A percentile compares a stretch with the other conserved stretches of the same genome.
phyloP scores from a whole-genome alignment of 2,329 filamentous ascomycete genomes.

The Knufia petricola region DNA sequence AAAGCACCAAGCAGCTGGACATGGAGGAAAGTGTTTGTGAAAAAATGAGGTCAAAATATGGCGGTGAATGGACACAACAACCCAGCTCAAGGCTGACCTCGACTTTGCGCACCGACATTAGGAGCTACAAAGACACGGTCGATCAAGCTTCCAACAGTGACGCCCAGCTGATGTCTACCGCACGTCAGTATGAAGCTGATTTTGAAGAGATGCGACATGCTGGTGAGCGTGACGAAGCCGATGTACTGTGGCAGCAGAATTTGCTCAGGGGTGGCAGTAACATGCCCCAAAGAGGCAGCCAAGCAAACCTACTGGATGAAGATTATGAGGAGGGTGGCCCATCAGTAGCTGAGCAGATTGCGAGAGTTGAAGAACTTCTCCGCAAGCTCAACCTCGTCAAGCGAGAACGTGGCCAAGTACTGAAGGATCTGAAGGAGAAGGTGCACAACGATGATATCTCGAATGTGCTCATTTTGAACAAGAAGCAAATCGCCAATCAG shows the following conservation, averaged over 20 bases:
- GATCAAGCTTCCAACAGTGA: slow-evolving; percentile 86
- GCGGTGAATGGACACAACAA: slow-evolving; percentile 91
- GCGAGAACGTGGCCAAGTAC: slow-evolving; percentile 76
- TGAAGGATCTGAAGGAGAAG: slow-evolving; percentile 97
- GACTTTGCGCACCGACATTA: slow-evolving; percentile 76
- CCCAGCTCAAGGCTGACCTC: slow-evolving; percentile 83
- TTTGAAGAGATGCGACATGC: slow-evolving; percentile 94
- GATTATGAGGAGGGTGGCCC: slow-evolving; percentile 74
- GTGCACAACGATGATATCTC: slow-evolving; percentile 90
- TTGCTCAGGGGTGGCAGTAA: slow-evolving; percentile 65
- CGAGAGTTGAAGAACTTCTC: slow-evolving; percentile 76
- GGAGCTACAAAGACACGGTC: slow-evolving; percentile 77
- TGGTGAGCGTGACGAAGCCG: slow-evolving; percentile 74
- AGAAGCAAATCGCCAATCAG: slow-evolving; percentile 87
- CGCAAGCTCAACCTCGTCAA: slow-evolving; percentile 89
- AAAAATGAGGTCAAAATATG: slow-evolving; percentile 98
- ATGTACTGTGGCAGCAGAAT: slow-evolving; percentile 78
- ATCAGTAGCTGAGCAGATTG: slow-evolving; percentile 83
- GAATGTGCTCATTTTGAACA: slow-evolving; percentile 93
- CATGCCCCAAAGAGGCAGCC: slow-evolving; percentile 50
- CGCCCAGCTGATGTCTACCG: slow-evolving; percentile 67
- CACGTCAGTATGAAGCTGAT: slow-evolving; percentile 75
- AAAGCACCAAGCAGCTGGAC: slow-evolving; percentile 77
- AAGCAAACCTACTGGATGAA: slow-evolving; percentile 78
- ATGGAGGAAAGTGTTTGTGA: slow-evolving; percentile 98